Evolutionary conservation across 1,284 basidiomycete species (phyloP), one percentile per base, ranked within the genome.

Genomic region (Salmacisia buchloeana): DNA sequence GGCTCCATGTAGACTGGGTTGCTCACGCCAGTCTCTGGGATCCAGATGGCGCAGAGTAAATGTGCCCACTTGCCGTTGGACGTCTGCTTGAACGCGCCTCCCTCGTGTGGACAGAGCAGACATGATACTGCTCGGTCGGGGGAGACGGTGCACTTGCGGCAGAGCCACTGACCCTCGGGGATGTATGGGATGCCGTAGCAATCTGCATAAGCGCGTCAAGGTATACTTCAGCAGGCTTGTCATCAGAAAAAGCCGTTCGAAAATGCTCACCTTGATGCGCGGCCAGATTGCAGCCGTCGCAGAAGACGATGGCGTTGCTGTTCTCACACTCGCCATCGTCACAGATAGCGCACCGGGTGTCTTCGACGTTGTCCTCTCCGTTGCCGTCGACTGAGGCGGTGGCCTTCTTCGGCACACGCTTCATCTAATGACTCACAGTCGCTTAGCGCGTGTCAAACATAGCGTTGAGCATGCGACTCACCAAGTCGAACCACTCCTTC

Each of bases 101-200:
- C 94, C 81, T 97, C 92, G 70, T 92, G 92, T 0, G 96, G 96
- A 76, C 96, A 99, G 54, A 98, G 84, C 25, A 92, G 84, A 80
- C 94, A 98, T 3, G 88, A 88, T 49, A 98, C 94, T 9, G 94
- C 92, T 68, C 89, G 90, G 80, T 97, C 94, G 0, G 96, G 96
- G 1, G 92, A 96, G 21, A 98, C 93, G 1, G 93, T 97, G 79
- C 96, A 99, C 81, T 98, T 98, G 61, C 96, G 84, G 80, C 96
- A 98, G 34, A 98, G 86, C 96, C 96, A 99, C 81, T 99, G 94
- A 0, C 96, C 96, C 82, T 99, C 96, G 0, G 96, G 96, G 67
- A 99, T 97, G 78, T 98, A 99, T 2, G 96, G 96, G 3, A 99
- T 92, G 35, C 96, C 96, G 80, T 99, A 99, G 78, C 96, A 99